Evolutionary conservation across 2,329 filamentous ascomycete species (phyloP).

Genomic region (Fusarium tuaranense): DNA sequence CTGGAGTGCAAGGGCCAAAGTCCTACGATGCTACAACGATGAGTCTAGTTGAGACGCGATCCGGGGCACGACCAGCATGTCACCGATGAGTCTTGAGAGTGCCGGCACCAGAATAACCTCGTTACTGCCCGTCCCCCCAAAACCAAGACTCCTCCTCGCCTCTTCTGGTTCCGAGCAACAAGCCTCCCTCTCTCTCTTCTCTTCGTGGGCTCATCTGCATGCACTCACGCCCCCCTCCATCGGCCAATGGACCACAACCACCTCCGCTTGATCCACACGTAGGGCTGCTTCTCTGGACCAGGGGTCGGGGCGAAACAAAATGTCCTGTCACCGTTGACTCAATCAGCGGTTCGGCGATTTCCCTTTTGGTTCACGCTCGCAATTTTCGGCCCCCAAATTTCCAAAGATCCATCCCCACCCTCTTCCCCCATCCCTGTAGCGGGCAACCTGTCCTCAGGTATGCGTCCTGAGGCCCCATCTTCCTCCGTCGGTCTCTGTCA

Average conservation of each 20-base stretch:
- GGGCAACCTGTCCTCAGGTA: conserved; percentile 28
- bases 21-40: background rate
- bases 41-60: background rate
- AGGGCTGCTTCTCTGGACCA: conserved; percentile 42
- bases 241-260: conserved; percentile 34
- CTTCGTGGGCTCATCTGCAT: conserved; percentile 26
- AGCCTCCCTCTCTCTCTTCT: conserved; percentile 3
- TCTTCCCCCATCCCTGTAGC: conserved; percentile 12
- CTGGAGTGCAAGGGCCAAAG: background rate
- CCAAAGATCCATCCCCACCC: conserved; percentile 9
- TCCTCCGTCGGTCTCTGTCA: background rate
- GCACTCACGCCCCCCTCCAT: conserved; percentile 19
- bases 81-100: background rate
- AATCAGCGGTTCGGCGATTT: conserved; percentile 39
- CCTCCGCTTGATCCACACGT: conserved; percentile 41
- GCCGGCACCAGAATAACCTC: conserved; percentile 13
- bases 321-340: conserved; percentile 42
- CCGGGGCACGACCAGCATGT: background rate
- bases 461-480: conserved; percentile 22
- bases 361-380: conserved; percentile 21
- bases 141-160: conserved; percentile 17
- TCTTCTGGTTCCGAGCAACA: conserved; percentile 6
- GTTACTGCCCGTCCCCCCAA: background rate
- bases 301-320: conserved; percentile 29
- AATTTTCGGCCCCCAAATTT: conserved; percentile 19